Evolutionary conservation across 2,329 filamentous ascomycete species (phyloP), one percentile per base, ranked within the genome.

Genomic region (Paecilomyces sp.): DNA sequence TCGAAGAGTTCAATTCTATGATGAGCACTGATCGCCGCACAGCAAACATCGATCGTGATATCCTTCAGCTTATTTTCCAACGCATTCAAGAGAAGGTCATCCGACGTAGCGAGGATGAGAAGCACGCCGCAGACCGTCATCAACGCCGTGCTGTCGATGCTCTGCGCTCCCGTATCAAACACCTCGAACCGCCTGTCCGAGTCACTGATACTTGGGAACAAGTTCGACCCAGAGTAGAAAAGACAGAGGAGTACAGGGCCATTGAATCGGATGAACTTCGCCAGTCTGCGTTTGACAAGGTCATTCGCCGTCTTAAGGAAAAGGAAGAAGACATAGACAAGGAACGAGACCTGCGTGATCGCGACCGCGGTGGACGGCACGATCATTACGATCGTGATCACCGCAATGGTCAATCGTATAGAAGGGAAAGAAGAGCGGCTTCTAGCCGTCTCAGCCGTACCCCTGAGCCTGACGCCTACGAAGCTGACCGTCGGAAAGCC

Each of bases 391-490:
- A 88, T 66, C 85, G 88, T 68, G 86, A 85, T 53, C 81, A 83
- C 69, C 86, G 77, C 56, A 77, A 76, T 60, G 71, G 74, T 41
- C 68, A 71, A 55, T 65, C 67, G 28, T 69, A 72, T 34, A 69
- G 74, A 54, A 74, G 74, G 57, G 75, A 76, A 52, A 68, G 75
- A 60, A 69, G 72, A 54, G 73, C 74, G 57, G 70, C 70, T 28
- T 71, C 75, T 51, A 79, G 79, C 65, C 82, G 90, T 67, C 85
- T 85, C 67, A 95, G 90, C 71, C 91, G 92, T 68, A 92, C 89
- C 67, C 92, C 92, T n/a, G 94, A 97, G 75, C 85, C 86, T 60
- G 92, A 99, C 77, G 86, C 91, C 22, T 99, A 99, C 75, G 94
- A 97, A 76, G 94, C 92, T 61, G 94, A 99, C 72, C 87, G 94